Evolutionary conservation across 2,329 filamentous ascomycete genomes (phyloP).

Genomic region (Neonectria coccinea): DNA sequence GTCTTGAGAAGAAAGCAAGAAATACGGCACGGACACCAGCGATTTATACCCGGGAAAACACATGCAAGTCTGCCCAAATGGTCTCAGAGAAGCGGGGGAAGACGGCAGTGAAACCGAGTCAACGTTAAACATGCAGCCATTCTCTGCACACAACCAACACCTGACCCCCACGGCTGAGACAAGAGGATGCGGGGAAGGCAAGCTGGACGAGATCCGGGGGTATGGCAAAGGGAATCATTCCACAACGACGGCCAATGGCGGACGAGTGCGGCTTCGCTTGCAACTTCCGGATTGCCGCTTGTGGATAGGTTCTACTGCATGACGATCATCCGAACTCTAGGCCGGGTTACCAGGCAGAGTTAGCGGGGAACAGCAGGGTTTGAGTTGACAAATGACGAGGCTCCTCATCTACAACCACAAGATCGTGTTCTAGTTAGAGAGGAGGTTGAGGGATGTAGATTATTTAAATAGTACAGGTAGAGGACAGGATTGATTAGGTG

Average conservation of each 20-base stretch:
- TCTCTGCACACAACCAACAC: constrained; percentile 1
- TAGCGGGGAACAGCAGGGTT: background rate
- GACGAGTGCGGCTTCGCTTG: constrained; percentile 5
- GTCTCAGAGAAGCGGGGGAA: constrained; percentile 20
- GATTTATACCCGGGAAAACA: constrained; percentile 9
- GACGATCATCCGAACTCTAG: constrained; percentile 3
- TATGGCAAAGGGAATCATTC: constrained; percentile 1
- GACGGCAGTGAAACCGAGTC: constrained; percentile 10
- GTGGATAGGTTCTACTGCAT: background rate
- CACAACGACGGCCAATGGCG: constrained; percentile 1
- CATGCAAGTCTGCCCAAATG: constrained; percentile 5
- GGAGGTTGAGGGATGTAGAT: too few species aligned
- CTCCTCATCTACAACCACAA: too few species aligned
- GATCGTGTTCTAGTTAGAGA: background rate
- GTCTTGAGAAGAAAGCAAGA: background rate
- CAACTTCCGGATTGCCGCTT: constrained; percentile 17
- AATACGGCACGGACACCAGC: background rate
- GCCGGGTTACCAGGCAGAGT: constrained; percentile 2
- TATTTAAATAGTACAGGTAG: background rate
- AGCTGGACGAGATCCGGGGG: constrained; percentile 6
- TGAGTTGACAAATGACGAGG: too few species aligned
- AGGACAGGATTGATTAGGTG: too few species aligned
- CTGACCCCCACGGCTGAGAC: constrained; percentile 1
- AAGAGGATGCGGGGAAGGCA: constrained; percentile 20
- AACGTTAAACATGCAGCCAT: constrained; percentile 5